Evolutionary conservation across 2,329 filamentous ascomycete genomes (phyloP), one percentile per base, ranked within the genome.

Genomic region (Arthrobotrys entomopaga): DNA sequence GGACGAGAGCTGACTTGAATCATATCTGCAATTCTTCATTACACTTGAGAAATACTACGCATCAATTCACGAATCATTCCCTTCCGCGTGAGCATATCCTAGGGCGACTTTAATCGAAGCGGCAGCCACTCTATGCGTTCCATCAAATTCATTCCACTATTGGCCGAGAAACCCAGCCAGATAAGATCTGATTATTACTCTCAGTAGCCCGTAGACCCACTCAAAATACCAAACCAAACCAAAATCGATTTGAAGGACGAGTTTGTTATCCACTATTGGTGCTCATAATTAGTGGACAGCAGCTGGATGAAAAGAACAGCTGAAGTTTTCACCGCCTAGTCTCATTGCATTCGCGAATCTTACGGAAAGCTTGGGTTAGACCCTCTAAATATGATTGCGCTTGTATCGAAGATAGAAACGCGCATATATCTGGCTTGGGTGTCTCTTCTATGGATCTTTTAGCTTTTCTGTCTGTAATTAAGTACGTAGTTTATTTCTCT

Each of bases 121-220:
- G 7, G 13, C n/a, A 20, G 48, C 48, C 20, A 50, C n/a, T 13
- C 11, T 5, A 20, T 50, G 11, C 3, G 22, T 19, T 13, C 20
- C 16, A 16, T 24, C 48, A 34, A 29, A 13, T 34, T 26, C 11
- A 34, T 5, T 15, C 7, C 2, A 15, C 20, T 26, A 53, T 53
- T 53, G 50, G 50, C 13, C 24, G 16, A 22, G 24, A 15, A n/a
- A 46, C 10, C 5, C 8, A 15, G 50, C 50, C 24, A 53, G 50
- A 53, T 53, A 29, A 53, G 20, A 53, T 53, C 50, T 34, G 50
- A 53, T 26, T 29, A 34, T 10, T 50, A 20, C 20, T 3, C 46
- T 3, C 46, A 26, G 15, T 20, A 13, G 19, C n/a, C n/a, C 11
- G 46, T 5, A 19, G 46, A 20, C 46, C 46, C 46, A 50, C 46